Evolutionary conservation across 2,329 filamentous ascomycete genomes (phyloP), one percentile per base, ranked within the genome.

Genomic region (Tolypocladium ovalisporum): DNA sequence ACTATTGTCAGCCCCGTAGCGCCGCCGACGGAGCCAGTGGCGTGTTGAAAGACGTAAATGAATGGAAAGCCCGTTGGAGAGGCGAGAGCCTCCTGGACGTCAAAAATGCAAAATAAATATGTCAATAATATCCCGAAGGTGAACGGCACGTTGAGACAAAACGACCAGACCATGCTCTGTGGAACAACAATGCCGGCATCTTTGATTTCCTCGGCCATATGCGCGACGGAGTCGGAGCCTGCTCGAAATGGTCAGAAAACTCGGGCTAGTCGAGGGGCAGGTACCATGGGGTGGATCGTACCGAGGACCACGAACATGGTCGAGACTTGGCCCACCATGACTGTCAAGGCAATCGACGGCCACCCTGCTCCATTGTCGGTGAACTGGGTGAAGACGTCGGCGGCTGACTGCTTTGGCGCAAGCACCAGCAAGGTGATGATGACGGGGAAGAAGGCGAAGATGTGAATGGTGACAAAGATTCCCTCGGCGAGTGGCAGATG

Each of bases 11-110:
- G 65, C 35, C 61, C 66, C 4, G 62, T 68, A 35, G 64, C 63
- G 1, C 60, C 63, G 6, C 49, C 44, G 0, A 57, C 56, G 7
- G 60, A 64, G 15, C 59, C 51, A 1, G 66, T 67, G 1, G 63
- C 58, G n/a, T 67, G 65, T 10, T 63, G 58, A 34, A 69, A 69
- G 24, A 68, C 62, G 13, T 67, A 63, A 35, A 71, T 65, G 56
- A 67, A 68, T 0, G 68, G 67, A 29, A 64, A 65, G 1, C 66
- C 67, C 1, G 56, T 58, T 34, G 47, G 47, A 22, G 49, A 49
- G 10, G 15, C 58, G 34, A 61, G 51, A 7, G 49, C 54, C 22
- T 57, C 56, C 17, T 56, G 19, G 10, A 65, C 42, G 34, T 61
- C 29, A 12, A 62, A 62, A 24, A 65, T 62, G 54, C 61, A 63